Base-by-base conservation (phyloP, 2,329 filamentous ascomycete species). In the Phyllosticta citrichinensis region DNA sequence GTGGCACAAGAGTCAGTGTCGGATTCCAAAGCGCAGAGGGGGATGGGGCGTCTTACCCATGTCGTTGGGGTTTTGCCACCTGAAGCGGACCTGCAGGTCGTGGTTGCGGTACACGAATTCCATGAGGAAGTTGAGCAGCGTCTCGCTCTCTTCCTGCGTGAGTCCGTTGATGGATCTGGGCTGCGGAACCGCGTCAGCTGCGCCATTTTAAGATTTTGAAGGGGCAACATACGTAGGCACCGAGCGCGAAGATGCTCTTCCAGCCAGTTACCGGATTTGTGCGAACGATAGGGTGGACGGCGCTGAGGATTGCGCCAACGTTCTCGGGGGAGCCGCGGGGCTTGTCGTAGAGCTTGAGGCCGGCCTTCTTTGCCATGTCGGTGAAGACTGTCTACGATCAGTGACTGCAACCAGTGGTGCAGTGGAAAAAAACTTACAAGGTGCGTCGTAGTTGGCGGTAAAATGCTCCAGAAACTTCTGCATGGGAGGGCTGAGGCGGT, bases 221-320 rank as follows among this genome's bases (percentile, higher is more conserved):
- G 12, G 65, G 57, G 52, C 69, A 19, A 40, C 55, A 14, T 56
- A 56, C 55, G 20, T 47, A 56, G 35, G 55, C 69, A 0, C 78
- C 78, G 12, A 80, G 70, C 2, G 71, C 75, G 59, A 75, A 83
- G 10, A 84, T 70, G 33, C 70, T 62, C 71, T 84, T 85, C 83
- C 83, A 86, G 0, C 83, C 83, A 0, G 83, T 86, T 0, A 86
- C 83, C 0, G 83, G 83, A 64, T 86, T 85, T 0, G 83, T 86
- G 11, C 83, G 77, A 6, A 85, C 75, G 0, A 85, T 76, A 0
- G 82, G 82, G 64, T 85, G 83, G 0, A 77, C 70, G 0, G 82
- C 77, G 19, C 70, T 72, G 14, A 85, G 68, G 1, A 78, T 73
- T 1, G 68, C 68, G 6, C 83, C 83, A 2, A 81, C 70, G 66